phyloP scores from a whole-genome alignment of 1,284 basidiomycete species.

The Cyathus olla region DNA sequence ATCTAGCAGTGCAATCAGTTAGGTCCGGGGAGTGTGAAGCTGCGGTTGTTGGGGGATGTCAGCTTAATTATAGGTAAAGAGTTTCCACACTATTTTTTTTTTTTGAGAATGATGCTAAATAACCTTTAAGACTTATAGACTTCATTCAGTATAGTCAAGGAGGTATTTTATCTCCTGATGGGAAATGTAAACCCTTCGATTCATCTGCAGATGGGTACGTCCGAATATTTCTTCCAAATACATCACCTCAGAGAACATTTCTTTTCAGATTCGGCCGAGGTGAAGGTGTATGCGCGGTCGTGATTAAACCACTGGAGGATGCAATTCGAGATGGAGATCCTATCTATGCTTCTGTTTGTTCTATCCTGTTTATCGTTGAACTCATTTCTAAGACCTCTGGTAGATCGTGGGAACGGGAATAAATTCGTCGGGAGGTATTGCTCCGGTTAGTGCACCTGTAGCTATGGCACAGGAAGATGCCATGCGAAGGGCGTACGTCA shows the following conservation, averaged over 20 bases:
- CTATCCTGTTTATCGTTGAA: not conserved
- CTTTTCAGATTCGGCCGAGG: slow-evolving; percentile 40
- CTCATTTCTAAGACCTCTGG: not conserved
- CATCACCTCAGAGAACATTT: not conserved
- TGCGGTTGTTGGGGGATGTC: slow-evolving; percentile 58
- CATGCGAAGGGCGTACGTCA: slow-evolving; percentile 35
- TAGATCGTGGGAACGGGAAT: slow-evolving; percentile 54
- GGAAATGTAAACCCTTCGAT: slow-evolving; percentile 63
- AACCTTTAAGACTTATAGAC: slow-evolving; percentile 35
- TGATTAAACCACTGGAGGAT: slow-evolving; percentile 40
- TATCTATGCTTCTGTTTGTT: slow-evolving; percentile 43
- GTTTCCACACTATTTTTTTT: not conserved
- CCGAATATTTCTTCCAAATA: not conserved
- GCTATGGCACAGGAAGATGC: slow-evolving; percentile 43
- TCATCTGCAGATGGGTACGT: slow-evolving; percentile 56
- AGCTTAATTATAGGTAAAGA: slow-evolving; percentile 50
- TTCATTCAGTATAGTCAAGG: slow-evolving; percentile 47
- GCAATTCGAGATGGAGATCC: slow-evolving; percentile 42
- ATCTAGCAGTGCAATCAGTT: slow-evolving; percentile 59
- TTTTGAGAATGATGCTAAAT: not conserved
- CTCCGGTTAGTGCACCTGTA: slow-evolving; percentile 50
- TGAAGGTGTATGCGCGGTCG: slow-evolving; percentile 41
- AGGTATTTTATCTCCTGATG: slow-evolving; percentile 52
- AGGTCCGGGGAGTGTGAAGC: slow-evolving; percentile 57
- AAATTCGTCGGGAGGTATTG: slow-evolving; percentile 47